These are phyloP conservation scores for Pseudonitzschia delicatissima DNA, from an alignment of 108 stramenopile species.

Conservation along the genomic window DNA sequence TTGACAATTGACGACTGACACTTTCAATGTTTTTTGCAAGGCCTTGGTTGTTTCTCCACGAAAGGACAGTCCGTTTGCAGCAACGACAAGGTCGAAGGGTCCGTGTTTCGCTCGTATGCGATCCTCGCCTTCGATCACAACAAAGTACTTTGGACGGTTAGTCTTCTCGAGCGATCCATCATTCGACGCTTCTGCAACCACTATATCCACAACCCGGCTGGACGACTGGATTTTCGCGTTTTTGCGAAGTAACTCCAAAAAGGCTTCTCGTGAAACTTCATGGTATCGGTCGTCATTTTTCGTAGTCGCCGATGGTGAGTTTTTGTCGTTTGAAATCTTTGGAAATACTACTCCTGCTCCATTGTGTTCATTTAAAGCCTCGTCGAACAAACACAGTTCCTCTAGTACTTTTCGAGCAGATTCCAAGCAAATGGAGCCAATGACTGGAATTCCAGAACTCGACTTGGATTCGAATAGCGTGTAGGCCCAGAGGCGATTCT, in stretches of 20 bases:
- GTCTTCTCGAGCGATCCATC: neutral
- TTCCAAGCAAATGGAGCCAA: constrained; percentile 20
- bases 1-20: neutral
- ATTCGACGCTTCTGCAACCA: neutral
- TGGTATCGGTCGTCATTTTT: neutral
- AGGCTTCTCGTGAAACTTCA: constrained; percentile 3
- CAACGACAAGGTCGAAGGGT: constrained; percentile 19
- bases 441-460: constrained; percentile 15
- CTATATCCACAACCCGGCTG: neutral
- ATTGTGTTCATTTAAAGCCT: neutral
- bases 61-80: constrained; percentile 11
- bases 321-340: neutral
- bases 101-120: neutral
- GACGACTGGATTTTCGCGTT: constrained; percentile 1
- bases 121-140: neutral
- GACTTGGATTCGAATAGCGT: constrained; percentile 22
- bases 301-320: neutral
- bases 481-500: neutral
- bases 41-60: neutral
- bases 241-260: constrained; percentile 12
- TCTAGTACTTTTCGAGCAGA: constrained; percentile 4
- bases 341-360: neutral
- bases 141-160: neutral
- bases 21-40: too few species aligned
- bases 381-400: constrained; percentile 4